Base-by-base conservation (phyloP, 2,329 filamentous ascomycete genomes). In the Trichoderma sp. region DNA sequence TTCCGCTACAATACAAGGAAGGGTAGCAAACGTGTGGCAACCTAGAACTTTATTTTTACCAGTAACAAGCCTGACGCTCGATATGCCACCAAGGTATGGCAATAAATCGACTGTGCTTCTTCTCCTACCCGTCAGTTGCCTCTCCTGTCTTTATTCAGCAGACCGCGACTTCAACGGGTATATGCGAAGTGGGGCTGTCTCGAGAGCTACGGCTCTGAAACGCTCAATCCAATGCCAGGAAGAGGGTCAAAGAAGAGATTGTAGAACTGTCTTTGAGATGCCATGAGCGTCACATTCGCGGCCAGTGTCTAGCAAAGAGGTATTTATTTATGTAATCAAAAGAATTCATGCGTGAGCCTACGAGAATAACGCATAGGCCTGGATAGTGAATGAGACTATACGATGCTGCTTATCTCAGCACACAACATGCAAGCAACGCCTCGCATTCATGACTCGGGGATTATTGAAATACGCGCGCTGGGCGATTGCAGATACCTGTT, bases 371-470 rank as follows among this genome's bases (percentile, higher is more conserved):
- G 43, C 32, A 54, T 11, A 32, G 8, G 8, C 3, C 51, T 14
- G n/a, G 28, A 28, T 1, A 18, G 37, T 18, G 37, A 43, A n/a
- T 43, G 14, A 43, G 28, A 1, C 18, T 30, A n/a, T 11, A 28
- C 28, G 18, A 32, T 55, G 16, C 28, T 55, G 26, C 52, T 55
- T 28, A 26, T 24, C 39, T 37, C 30, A 26, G 30, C 32, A 6
- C 32, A 11, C 4, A 43, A 21, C 10, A 13, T 4, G 6, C 11
- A 49, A 10, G 24, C 14, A 32, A 46, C 37, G 37, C n/a, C 54
- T 30, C 11, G n/a, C 21, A 26, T 26, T 16, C 43, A 66, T 66
- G 63, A 66, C 52, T 66, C 63, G 30, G 24, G 16, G 51, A 21
- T 24, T 6, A 26, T 14, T 39, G 8, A 21, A 59, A 39, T 32